phyloP scores from a whole-genome alignment of 345 rosid genomes.

The Bruguiera gymnorhiza region DNA sequence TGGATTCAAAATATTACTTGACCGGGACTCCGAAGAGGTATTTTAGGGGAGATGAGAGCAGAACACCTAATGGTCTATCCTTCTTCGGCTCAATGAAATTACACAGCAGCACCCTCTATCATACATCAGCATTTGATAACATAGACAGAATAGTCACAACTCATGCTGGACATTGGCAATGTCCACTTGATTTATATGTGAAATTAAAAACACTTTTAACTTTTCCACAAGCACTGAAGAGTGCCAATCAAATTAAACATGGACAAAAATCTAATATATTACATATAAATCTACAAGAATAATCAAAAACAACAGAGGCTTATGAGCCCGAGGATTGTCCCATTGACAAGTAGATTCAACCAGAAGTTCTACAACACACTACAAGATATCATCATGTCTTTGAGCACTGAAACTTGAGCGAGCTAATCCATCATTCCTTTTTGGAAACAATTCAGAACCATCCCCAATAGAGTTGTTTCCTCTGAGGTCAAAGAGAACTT shows the following conservation, averaged over 20 bases:
- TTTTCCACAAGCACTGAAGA: constrained; percentile 12
- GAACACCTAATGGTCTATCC: neutral
- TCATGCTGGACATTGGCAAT: constrained; percentile 32
- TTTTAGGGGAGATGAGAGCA: neutral
- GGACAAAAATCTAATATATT: constrained; percentile 13
- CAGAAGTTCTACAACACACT: neutral
- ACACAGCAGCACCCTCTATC: constrained; percentile 15
- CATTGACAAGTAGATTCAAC: constrained; percentile 11
- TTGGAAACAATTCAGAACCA: constrained; percentile 29
- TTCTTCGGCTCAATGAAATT: neutral
- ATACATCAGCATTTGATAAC: constrained; percentile 18
- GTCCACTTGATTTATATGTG: constrained; percentile 28
- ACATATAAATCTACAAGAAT: constrained; percentile 24
- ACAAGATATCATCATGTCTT: constrained; percentile 18
- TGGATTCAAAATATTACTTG: neutral
- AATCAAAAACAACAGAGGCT: constrained; percentile 30
- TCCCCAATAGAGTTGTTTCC: constrained; percentile 38
- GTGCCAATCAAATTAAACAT: neutral
- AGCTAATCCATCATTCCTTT: constrained; percentile 17
- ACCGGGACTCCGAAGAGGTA: neutral
- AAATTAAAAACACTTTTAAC: constrained; percentile 18
- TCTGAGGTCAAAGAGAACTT: constrained; percentile 15
- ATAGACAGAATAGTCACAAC: constrained; percentile 14
- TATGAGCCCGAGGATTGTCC: constrained; percentile 20
- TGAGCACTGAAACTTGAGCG: constrained; percentile 19